A percentile compares a stretch with the other conserved stretches of the same genome.
These are phyloP conservation scores for Aspergillus sp. DNA, from an alignment of 2,329 filamentous ascomycete species.

Conservation along the genomic window DNA sequence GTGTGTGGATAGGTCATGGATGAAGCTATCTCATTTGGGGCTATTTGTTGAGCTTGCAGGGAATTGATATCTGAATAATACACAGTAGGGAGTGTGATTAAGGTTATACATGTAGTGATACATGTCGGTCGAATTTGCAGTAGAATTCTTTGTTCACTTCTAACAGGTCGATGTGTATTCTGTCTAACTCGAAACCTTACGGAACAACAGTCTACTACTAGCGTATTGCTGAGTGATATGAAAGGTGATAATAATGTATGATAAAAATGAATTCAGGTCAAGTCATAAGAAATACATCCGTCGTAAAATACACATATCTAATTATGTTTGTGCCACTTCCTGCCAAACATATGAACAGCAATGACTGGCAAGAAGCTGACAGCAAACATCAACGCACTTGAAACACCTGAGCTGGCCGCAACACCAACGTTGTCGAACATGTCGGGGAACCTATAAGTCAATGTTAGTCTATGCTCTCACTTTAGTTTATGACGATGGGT, in stretches of 20 bases:
- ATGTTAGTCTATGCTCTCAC: constrained; percentile 12
- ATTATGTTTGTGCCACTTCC: constrained; percentile 13
- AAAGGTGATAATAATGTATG: neutral
- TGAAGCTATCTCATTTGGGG: too few species aligned
- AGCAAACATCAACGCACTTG: constrained; percentile 29
- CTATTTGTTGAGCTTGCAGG: too few species aligned
- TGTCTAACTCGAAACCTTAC: neutral
- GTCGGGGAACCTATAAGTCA: constrained; percentile 31
- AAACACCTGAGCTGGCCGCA: constrained; percentile 35
- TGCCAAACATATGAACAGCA: constrained; percentile 16
- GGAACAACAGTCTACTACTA: neutral
- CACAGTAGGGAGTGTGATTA: too few species aligned
- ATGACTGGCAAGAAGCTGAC: constrained; percentile 21
- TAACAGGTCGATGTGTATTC: too few species aligned
- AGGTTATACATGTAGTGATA: too few species aligned
- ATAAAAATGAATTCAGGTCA: neutral
- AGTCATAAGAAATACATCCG: neutral
- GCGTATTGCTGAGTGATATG: neutral
- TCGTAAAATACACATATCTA: neutral
- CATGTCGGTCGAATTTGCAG: too few species aligned
- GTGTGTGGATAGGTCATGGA: too few species aligned
- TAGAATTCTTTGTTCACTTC: neutral
- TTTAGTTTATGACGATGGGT: neutral
- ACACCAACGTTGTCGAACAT: constrained; percentile 41
- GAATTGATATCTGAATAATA: too few species aligned